Base-by-base conservation (phyloP, 2,329 filamentous ascomycete species). In the Cadophora sp. region DNA sequence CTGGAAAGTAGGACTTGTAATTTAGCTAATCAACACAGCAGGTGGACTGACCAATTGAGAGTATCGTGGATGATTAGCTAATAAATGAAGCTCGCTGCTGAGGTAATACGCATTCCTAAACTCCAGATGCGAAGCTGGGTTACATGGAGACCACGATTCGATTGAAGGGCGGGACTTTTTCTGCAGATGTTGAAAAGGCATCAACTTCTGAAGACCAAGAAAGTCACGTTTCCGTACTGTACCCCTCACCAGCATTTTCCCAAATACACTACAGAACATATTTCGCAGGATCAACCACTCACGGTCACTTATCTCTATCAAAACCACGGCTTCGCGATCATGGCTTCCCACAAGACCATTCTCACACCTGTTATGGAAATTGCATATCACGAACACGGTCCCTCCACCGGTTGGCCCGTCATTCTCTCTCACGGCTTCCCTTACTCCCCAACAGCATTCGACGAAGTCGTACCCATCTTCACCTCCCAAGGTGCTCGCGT, bases 341-440 rank as follows among this genome's bases (percentile, higher is more conserved):
- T 59, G 58, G 22, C 13, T 30, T 45, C 58, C 14, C n/a, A 45
- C 33, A 43, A 45, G 22, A 45, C 39, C 18, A 18, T 59, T n/a
- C 22, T 45, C 22, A 59, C 58, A 4, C 39, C 39, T 30, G 53
- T 27, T 2, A 53, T 64, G 6, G 41, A 47, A 18, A 39, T 64
- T 27, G 62, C 62, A 16, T 59, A 59, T 36, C 58, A 59, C 48
- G 65, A 66, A 13, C 56, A 43, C 20, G 62, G 66, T 8, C 43
- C 62, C 7, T 18, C 39, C 5, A 47, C 60, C 22, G 66, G 51
- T 18, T 30, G 48, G 45, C 62, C 61, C 41, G 56, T 68, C 4
- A 20, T 68, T 22, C 58, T 68, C 27, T 59, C 59, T 27, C 65
- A 67, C 33, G 65, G 65, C 16, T 66, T 59, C 48, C 64, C 64